Evolutionary conservation across 164 flowering plant genomes (phyloP).

Genomic region (Liriodendron chinense): DNA sequence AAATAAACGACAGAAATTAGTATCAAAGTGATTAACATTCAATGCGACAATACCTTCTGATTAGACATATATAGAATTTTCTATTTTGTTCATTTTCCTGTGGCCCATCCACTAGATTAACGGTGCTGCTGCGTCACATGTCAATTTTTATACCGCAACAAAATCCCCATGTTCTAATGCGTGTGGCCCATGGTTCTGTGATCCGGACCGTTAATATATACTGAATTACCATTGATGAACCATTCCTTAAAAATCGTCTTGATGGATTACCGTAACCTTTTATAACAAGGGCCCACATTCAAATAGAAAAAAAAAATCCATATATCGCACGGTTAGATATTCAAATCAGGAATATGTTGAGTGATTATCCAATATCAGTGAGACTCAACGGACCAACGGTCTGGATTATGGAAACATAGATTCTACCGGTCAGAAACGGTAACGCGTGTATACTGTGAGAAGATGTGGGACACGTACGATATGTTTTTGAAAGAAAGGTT

Average conservation of each 20-base stretch:
- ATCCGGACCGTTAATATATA: not conserved
- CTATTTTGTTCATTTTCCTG: not conserved
- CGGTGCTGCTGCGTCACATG: not conserved
- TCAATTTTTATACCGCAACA: not conserved
- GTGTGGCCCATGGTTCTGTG: not conserved
- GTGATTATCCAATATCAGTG: not conserved
- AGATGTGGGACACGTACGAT: not conserved
- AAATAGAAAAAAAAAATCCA: not conserved
- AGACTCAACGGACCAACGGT: not conserved
- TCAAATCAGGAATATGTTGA: too few species aligned
- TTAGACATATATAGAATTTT: not conserved
- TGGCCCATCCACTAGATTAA: not conserved
- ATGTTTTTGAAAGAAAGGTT: not conserved
- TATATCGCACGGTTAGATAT: not conserved
- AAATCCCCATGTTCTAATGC: too few species aligned
- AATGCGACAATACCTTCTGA: not conserved
- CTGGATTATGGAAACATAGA: not conserved
- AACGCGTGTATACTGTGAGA: not conserved
- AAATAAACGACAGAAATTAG: not conserved
- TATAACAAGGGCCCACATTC: too few species aligned
- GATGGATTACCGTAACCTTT: too few species aligned
- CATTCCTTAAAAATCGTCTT: too few species aligned
- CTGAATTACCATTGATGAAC: too few species aligned
- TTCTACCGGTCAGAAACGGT: not conserved
- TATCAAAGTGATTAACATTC: not conserved